A percentile compares a stretch with the other conserved stretches of the same genome.
These are phyloP conservation scores for Chrysanthemum lavandulifolium DNA, from an alignment of 129 eudicot species.

Conservation along the genomic window DNA sequence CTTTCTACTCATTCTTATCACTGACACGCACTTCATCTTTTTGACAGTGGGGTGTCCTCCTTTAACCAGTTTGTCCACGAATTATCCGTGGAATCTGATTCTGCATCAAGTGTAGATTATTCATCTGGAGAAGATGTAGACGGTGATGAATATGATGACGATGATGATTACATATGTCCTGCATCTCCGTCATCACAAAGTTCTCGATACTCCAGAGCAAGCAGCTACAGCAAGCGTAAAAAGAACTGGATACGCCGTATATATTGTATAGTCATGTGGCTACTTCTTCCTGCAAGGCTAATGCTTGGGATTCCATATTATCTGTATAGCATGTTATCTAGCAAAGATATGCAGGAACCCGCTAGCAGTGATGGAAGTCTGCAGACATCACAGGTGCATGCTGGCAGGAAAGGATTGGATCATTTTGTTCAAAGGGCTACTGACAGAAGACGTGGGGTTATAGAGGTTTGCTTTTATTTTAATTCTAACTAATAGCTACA, in stretches of 20 bases:
- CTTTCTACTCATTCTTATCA: background rate
- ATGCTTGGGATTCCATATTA: conserved; percentile 54
- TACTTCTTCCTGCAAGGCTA: conserved; percentile 68
- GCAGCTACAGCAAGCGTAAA: conserved; percentile 52
- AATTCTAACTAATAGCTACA: background rate
- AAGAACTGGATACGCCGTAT: conserved; percentile 46
- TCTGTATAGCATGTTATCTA: conserved; percentile 35
- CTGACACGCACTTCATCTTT: conserved; percentile 15
- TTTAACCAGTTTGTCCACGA: conserved; percentile 93
- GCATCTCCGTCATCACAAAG: conserved; percentile 72
- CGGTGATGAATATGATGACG: conserved; percentile 23
- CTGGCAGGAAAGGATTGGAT: conserved; percentile 61
- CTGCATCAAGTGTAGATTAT: conserved; percentile 67
- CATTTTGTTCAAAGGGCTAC: conserved; percentile 76
- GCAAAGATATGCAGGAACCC: conserved; percentile 40
- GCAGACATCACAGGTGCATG: conserved; percentile 28
- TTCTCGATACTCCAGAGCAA: conserved; percentile 66
- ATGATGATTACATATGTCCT: conserved; percentile 53
- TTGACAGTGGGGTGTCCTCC: conserved; percentile 88
- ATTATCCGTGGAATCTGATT: conserved; percentile 79
- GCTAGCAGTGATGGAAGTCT: conserved; percentile 26
- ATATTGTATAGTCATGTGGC: conserved; percentile 51
- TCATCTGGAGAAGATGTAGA: conserved; percentile 76
- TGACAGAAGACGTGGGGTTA: conserved; percentile 88
- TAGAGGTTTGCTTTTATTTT: conserved; percentile 62